Evolutionary conservation across 805 yeast genomes (phyloP), one percentile per base, ranked within the genome.

Genomic region (Wickerhamomyces strasburgensis): DNA sequence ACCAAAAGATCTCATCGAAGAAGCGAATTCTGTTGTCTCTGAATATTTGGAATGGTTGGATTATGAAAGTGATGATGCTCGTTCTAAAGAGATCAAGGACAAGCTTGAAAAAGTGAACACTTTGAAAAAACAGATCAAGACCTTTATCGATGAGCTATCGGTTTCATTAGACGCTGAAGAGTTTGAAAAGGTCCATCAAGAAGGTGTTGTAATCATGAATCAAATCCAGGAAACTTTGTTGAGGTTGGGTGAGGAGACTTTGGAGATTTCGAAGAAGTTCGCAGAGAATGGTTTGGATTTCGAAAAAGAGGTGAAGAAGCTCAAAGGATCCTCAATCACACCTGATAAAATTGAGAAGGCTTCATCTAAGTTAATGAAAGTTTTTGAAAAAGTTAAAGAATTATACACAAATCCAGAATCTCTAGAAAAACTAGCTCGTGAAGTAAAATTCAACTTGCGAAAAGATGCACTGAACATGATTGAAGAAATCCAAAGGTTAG

Each of bases 21-120:
- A 56, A 21, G 58, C 70, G 8, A 45, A 62, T 1, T 39, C 48
- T 0, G 43, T 63, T 5, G 73, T 81, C 5, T 39, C 64, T 13
- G 78, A 74, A 9, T 60, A 67, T 18, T 61, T 84, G 31, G 90
- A 82, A 41, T 86, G 95, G 95, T 62, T 87, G 27, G 95, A 86
- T 34, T 76, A 73, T 49, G 87, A 78, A 14, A 70, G 85, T 26
- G 83, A 73, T 37, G 65, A 62, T 16, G 72, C 84, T 1, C 44
- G 57, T 1, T 32, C 60, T 10, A 54, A 62, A 16, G 72, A 63
- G 2, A 56, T 77, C 18, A 55, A 58, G 15, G 51, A 54, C 4
- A 71, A 57, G 47, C 46, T 54, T 5, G 35, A 42, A 1, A 42
- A 40, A 9, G 43, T 65, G 3, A 44, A 56, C 7, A 44, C 39